Percentiles rank a stretch among this genome's conserved stretches.
phyloP scores from a whole-genome alignment of 1,284 basidiomycete genomes.

The Mixia osmundae region DNA sequence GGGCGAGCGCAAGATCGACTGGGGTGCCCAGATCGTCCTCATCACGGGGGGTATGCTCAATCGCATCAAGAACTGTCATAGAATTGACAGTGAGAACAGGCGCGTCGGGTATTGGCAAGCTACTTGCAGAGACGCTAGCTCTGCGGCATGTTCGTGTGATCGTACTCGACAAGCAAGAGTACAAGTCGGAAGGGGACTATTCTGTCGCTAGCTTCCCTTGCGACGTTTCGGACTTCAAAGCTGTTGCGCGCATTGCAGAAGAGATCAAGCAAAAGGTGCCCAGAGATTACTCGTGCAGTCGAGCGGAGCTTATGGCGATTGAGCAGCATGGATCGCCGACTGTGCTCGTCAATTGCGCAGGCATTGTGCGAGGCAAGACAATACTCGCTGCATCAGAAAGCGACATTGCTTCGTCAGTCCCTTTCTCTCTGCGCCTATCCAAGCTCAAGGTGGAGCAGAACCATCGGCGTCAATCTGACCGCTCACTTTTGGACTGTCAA shows the following conservation, averaged over 20 bases:
- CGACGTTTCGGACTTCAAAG: conserved; percentile 65
- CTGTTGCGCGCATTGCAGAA: conserved; percentile 46
- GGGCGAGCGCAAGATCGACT: conserved; percentile 2
- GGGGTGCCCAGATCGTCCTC: conserved; percentile 38
- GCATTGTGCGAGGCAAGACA: conserved; percentile 71
- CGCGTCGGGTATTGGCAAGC: conserved; percentile 62
- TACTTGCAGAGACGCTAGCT: conserved; percentile 59
- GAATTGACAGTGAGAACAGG: conserved; percentile 28
- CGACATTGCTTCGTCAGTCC: conserved; percentile 51
- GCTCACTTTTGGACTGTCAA: conserved; percentile 77
- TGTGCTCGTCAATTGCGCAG: conserved; percentile 82
- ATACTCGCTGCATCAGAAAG: conserved; percentile 50
- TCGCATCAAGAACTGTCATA: background rate
- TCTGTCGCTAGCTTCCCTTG: conserved; percentile 53
- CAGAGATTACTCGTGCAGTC: conserved; percentile 4
- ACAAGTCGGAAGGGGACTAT: conserved; percentile 29
- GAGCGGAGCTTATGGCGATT: conserved; percentile 2
- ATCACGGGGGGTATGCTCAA: conserved; percentile 52
- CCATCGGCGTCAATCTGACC: conserved; percentile 67
- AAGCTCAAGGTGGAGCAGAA: conserved; percentile 29
- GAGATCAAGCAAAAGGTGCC: conserved; percentile 46
- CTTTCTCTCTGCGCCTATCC: background rate
- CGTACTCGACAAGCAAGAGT: conserved; percentile 41
- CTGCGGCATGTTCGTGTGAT: conserved; percentile 56
- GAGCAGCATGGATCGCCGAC: conserved; percentile 61